Conservation (phyloP, 148 eudicot species). For the Dianthus caryophyllus region DNA sequence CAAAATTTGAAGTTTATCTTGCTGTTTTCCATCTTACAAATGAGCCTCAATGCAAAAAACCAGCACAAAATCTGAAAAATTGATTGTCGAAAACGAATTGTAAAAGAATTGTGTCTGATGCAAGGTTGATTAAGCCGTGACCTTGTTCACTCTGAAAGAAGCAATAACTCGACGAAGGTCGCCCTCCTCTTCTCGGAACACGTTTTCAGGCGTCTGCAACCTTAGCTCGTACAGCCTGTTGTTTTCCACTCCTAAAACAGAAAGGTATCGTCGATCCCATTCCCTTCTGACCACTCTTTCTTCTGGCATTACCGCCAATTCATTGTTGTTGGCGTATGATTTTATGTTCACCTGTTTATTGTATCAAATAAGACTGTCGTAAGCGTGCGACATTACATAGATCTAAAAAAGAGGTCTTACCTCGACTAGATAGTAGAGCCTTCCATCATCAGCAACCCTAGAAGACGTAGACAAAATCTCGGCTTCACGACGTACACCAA, state of each 20-base stretch:
- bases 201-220: conserved; percentile 78
- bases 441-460: conserved; percentile 92
- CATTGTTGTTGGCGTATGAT: conserved; percentile 94
- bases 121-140: conserved; percentile 35
- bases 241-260: conserved; percentile 97
- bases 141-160: conserved; percentile 82
- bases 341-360: conserved; percentile 70
- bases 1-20: background rate
- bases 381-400: no score
- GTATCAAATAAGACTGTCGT: background rate
- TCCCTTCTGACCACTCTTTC: conserved; percentile 76
- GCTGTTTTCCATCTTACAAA: conserved; percentile 2
- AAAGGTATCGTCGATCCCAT: conserved; percentile 86
- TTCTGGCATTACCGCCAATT: conserved; percentile 90
- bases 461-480: conserved; percentile 66
- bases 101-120: background rate
- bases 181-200: conserved; percentile 65
- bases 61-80: background rate
- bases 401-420: conserved; percentile 33
- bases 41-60: conserved; percentile 6
- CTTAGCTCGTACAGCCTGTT: conserved; percentile 72
- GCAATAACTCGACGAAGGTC: conserved; percentile 80
- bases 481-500: conserved; percentile 88
- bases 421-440: conserved; percentile 77
- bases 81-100: conserved; percentile 1